These are phyloP conservation scores for Tubosaeta brunneosetosa DNA, from an alignment of 768 basidiomycete genomes.

Conservation along the genomic window DNA sequence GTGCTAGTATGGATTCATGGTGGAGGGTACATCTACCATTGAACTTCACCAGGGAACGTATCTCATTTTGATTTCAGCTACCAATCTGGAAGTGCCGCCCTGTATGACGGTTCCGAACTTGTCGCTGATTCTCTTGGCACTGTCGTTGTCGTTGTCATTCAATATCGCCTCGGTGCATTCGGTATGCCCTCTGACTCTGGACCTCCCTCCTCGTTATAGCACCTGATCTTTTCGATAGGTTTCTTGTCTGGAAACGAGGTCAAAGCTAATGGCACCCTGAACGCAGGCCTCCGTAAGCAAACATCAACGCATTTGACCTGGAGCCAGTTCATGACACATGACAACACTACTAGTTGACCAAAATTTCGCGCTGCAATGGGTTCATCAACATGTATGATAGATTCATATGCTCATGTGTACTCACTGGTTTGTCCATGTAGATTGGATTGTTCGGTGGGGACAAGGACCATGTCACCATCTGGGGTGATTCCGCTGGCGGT, in stretches of 20 bases:
- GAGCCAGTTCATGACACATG: neutral
- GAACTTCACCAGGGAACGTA: neutral
- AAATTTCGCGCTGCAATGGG: constrained; percentile 18
- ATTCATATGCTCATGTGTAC: neutral
- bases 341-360: constrained; percentile 26
- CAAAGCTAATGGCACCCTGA: constrained; percentile 1
- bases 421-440: no score
- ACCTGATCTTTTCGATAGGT: no score
- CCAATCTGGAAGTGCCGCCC: no score
- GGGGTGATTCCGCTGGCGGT: no score
- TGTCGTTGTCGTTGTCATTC: constrained; percentile 19
- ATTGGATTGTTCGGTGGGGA: no score
- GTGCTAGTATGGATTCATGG: constrained; percentile 21
- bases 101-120: no score
- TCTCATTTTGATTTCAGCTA: neutral
- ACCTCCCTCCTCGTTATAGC: no score
- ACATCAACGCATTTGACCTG: neutral
- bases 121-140: no score
- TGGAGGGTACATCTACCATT: constrained; percentile 38
- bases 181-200: no score
- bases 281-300: constrained; percentile 32
- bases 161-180: no score
- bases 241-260: no score
- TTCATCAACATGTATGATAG: constrained; percentile 29
- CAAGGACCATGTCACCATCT: no score